Base-by-base conservation (phyloP, 352 stramenopile species). In the Phytophthora sojae region DNA sequence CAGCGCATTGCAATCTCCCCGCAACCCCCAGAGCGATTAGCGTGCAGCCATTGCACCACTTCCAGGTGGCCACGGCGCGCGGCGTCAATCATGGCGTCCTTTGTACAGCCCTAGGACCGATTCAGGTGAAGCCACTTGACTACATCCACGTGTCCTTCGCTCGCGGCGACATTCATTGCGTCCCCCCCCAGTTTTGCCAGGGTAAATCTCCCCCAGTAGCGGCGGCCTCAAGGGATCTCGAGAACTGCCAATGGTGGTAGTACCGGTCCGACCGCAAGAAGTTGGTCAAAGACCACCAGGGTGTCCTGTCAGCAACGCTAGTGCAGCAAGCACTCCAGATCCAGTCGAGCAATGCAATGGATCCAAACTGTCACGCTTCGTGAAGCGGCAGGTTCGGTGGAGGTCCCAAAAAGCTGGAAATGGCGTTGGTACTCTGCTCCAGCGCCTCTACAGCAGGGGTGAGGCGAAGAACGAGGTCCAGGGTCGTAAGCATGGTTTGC, bases 241-340 rank as follows among this genome's bases (percentile, higher is more conserved):
- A 42, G 35, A 42, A 42, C 35, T 15, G 35, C 35, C 35, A 17
- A 11, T 42, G 17, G 35, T 42, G 35, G 35, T 42, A 42, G 0
- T 17, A 1, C 2, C 1, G 11, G 14, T 42, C 35, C 35, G 35
- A 42, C 3, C 35, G 35, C 35, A 42, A 19, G 15, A 32, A 54
- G 23, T 60, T 67, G 21, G n/a, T 29, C 1, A 51, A 25, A 30
- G 47, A 42, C 30, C 45, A 66, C 9, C 47, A 5, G 19, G 32
- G 19, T 5, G n/a, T 50, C 11, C 32, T 35, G n/a, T 42, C 35
- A 17, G 37, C 37, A 17, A 44, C 37, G n/a, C 37, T 2, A 7
- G 14, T n/a, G 3, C 12, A 44, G 37, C 37, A n/a, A 44, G 12
- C 37, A 44, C 37, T 44, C 37, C 37, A 44, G 15, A 44, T 44